Base-by-base conservation (phyloP, 148 eudicot genomes). In the Vaccinium vitisidaea region DNA sequence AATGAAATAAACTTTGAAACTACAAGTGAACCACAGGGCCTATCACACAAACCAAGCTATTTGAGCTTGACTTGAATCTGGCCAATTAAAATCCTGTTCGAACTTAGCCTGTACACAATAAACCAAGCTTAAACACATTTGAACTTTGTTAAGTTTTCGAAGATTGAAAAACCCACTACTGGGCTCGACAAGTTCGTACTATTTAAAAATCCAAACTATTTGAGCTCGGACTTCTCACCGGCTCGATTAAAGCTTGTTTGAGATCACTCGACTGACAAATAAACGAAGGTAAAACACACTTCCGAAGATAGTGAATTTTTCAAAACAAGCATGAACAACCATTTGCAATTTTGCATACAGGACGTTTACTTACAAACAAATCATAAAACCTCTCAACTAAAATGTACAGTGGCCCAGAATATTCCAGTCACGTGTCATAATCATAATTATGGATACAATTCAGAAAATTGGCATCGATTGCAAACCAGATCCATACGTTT, bases 401-500 rank as follows among this genome's bases (percentile, higher is more conserved):
- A 18, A 54, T 36, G 69, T 19, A 50, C 27, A 54, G 30, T 1
- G 56, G 59, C 23, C 39, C 80, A 39, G 11, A 50, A 52, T 2
- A 77, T 23, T 2, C n/a, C 21, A 25, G 8, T 52, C 58, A n/a
- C 80, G 13, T 52, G 11, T 77, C 3, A 25, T 52, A 54, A 77
- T 11, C 19, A 10, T 21, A 77, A 77, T 77, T 13, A 16, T 0
- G 56, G 8, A 78, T 54, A 13, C 30, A 30, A 77, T 59, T 80
- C 70, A 80, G 21, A 18, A 55, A 79, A 55, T 43, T 27, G 30
- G 49, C 48, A 36, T 56, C 25, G 39, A 23, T 79, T 23, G 36
- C 36, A 25, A 53, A 4, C 49, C 83, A 81, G 74, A 63, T 61
- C 74, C 74, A 58, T 12, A 61, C 48, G 61, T 61, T 81, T 80